Evolutionary conservation across 495 filamentous ascomycete genomes (phyloP), one percentile per base, ranked within the genome.

Genomic region (Lophium mytilinum): DNA sequence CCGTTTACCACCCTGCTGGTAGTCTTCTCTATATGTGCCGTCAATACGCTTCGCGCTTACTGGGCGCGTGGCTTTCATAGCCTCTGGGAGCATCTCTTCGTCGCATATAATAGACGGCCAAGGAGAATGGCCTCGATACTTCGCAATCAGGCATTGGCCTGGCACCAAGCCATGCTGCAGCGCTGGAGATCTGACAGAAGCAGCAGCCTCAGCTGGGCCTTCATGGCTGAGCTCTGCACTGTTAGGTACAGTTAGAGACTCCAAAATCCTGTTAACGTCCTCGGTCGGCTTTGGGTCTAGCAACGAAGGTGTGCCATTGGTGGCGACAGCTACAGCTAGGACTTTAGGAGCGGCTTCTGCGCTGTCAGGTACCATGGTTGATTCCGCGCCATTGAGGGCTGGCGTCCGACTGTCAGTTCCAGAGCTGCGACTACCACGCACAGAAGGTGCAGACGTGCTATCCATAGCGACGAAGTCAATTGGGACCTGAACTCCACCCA

Each of bases 91-190:
- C 81, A 96, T 95, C 57, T 86, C 84, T 71, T 96, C 91, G 66
- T 95, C 89, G 64, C 85, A 89, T 57, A 96, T 81, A 70, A 96
- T 85, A 40, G 87, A 81, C 3, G 91, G 91, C 91, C 91, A 96
- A 40, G 86, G 83, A 11, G 90, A 88, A 73, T 86, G 90, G 53
- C 90, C 90, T 75, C 89, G 91, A 66, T 96, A 82, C 66, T 87
- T 83, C 55, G 89, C 88, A 52, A 90, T 84, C 73, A 81, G 95
- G 70, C 88, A 85, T 57, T 95, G 81, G 62, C 91, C 91, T 1
- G 91, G 87, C 73, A 91, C 75, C 55, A 86, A 88, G 65, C 92
- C 78, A 47, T 87, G 75, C 55, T 94, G 83, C 47, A 91, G 77
- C 63, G 81, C 84, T 17, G 69, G 76, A 17, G 71, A 73, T 62